phyloP scores from a whole-genome alignment of 2,329 filamentous ascomycete species.

The Pseudogymnoascus sp. region DNA sequence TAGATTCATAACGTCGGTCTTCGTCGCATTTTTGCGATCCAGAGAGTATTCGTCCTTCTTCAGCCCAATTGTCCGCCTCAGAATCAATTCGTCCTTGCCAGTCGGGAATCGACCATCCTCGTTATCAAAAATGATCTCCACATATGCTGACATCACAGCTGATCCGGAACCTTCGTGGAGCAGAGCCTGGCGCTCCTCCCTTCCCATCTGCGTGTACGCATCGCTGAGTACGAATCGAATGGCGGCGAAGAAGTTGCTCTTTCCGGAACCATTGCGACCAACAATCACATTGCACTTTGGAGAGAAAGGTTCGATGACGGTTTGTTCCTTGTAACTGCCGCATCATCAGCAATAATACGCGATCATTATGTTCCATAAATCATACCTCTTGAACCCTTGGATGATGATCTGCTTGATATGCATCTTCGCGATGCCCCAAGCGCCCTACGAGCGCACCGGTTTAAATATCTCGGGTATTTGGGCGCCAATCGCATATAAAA shows the following conservation, averaged over 20 bases:
- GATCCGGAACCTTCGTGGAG: constrained; percentile 98
- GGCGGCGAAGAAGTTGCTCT: constrained; percentile 99
- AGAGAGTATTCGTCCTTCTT: constrained; percentile 99
- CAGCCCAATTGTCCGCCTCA: constrained; percentile 88
- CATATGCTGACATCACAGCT: constrained; percentile 98
- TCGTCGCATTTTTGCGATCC: constrained; percentile 93
- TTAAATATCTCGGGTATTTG: neutral
- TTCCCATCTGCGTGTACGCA: constrained; percentile 91
- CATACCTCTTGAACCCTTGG: constrained; percentile 96
- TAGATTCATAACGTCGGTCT: constrained; percentile 88
- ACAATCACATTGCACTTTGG: constrained; percentile 97
- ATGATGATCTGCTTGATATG: constrained; percentile 99
- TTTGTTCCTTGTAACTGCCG: constrained; percentile 95
- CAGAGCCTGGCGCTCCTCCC: constrained; percentile 90
- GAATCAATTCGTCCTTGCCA: constrained; percentile 79
- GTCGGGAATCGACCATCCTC: constrained; percentile 92
- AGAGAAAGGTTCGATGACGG: constrained; percentile 95
- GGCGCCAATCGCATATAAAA: neutral
- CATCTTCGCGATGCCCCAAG: constrained; percentile 48
- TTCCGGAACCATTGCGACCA: constrained; percentile 96
- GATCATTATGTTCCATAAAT: constrained; percentile 12
- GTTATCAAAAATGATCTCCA: constrained; percentile 98
- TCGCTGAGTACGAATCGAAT: constrained; percentile 98
- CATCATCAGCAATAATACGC: constrained; percentile 13
- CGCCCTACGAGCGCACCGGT: neutral